Base-by-base conservation (phyloP, 2,329 filamentous ascomycete genomes). In the Fusarium floridanum region DNA sequence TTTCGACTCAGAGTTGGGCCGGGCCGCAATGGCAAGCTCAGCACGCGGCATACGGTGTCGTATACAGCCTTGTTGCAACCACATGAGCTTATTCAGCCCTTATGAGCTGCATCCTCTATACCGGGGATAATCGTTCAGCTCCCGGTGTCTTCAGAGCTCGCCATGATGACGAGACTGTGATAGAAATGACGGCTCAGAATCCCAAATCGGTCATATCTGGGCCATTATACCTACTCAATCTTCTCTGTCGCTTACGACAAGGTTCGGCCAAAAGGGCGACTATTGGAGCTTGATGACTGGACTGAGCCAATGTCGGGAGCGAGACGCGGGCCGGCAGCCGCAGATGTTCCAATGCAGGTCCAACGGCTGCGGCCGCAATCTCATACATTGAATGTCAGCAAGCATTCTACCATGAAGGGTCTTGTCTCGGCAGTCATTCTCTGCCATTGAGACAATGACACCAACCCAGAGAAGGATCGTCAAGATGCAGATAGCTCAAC, bases 61-160 rank as follows among this genome's bases (percentile, higher is more conserved):
- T 39, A 64, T 34, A 36, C 11, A 48, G 34, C 22, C 43, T 39
- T 36, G 20, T 36, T 50, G 61, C 61, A 63, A 27, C 41, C 24
- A 29, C 32, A 34, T 14, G 32, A 39, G 17, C 24, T 43, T 37
- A 43, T 43, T 43, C 61, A 56, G 16, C 34, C 22, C 17, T 32
- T 34, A 56, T 24, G 22, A 55, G 41, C 72, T 75, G 72, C 72
- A 73, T 56, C 59, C 72, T 75, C 72, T 75, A 73, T 73, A 73
- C 29, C 41, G 41, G 60, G 27, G 48, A 61, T 55, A 36, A 34
- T 17, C 5, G 20, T 37, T 34, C 6, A 37, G 22, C 29, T 53
- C 34, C 61, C 43, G 41, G 22, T 20, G 50, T 22, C 34, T 56
- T 53, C 27, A 34, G 56, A 39, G 55, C 41, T 55, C 29, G 60